Evolutionary conservation across 331 rosid species (phyloP).

Genomic region (Acacia pycnantha): DNA sequence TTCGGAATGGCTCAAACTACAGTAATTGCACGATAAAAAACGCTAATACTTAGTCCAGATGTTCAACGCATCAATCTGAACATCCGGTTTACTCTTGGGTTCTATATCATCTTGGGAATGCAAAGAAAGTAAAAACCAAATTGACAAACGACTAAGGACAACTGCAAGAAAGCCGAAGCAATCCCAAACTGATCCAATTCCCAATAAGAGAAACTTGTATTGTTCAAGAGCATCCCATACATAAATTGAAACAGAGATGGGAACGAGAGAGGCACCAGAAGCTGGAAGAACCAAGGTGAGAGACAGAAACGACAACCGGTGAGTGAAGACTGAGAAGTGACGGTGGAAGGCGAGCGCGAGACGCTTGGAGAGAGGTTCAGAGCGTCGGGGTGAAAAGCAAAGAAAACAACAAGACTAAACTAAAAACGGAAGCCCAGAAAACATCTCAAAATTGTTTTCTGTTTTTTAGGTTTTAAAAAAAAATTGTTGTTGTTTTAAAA

Average conservation of each 20-base stretch:
- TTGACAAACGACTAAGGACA: neutral
- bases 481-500: too few relatives aligned
- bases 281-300: too few relatives aligned
- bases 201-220: constrained; percentile 2
- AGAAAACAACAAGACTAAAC: too few relatives aligned
- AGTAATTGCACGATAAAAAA: neutral
- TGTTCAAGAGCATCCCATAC: neutral
- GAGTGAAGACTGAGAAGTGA: too few relatives aligned
- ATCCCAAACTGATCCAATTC: constrained; percentile 16
- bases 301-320: too few relatives aligned
- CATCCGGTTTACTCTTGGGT: neutral
- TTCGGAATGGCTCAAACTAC: neutral
- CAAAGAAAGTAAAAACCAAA: neutral
- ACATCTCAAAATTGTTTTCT: too few relatives aligned
- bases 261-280: constrained; percentile 18
- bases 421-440: too few relatives aligned
- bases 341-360: too few relatives aligned
- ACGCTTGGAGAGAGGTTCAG: too few relatives aligned
- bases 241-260: neutral
- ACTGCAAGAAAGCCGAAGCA: neutral
- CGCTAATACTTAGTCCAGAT: neutral
- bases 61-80: neutral
- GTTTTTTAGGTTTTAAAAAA: too few relatives aligned
- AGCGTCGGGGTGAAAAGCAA: too few relatives aligned
- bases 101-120: neutral